Evolutionary conservation across 345 rosid species (phyloP).

Genomic region (Crucihimalaya himalaica): DNA sequence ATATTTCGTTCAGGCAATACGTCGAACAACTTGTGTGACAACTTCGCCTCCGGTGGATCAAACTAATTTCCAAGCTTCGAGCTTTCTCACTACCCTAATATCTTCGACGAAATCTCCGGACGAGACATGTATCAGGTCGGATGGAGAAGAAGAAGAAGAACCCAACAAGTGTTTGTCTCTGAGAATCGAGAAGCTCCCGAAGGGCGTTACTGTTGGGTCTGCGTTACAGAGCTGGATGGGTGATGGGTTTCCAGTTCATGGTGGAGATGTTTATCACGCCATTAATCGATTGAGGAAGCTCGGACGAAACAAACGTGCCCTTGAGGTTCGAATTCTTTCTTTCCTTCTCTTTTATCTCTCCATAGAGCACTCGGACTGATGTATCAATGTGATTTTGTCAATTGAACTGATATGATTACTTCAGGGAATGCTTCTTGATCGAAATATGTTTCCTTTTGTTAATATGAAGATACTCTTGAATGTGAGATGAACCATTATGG

Average conservation of each 20-base stretch:
- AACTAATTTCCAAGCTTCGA: conserved; percentile 20
- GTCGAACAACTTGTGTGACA: conserved; percentile 48
- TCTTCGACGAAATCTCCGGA: conserved; percentile 11
- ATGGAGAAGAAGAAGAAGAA: conserved; percentile 36
- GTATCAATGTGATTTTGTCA: background rate
- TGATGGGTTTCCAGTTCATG: conserved; percentile 74
- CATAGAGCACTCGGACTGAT: background rate
- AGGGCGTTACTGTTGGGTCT: conserved; percentile 61
- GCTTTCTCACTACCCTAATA: conserved; percentile 43
- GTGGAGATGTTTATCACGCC: conserved; percentile 78
- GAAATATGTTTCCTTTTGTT: background rate
- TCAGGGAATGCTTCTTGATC: background rate
- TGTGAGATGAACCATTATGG: conserved; percentile 6
- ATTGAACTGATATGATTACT: background rate
- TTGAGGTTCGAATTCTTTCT: conserved; percentile 38
- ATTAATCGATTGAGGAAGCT: conserved; percentile 78
- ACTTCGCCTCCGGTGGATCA: conserved; percentile 17
- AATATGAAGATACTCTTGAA: background rate
- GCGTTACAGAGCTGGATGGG: conserved; percentile 92
- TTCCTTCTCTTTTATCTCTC: conserved; percentile 8
- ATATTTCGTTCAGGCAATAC: conserved; percentile 49
- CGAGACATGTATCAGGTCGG: conserved; percentile 9
- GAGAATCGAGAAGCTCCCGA: conserved; percentile 72
- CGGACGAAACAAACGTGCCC: conserved; percentile 69
- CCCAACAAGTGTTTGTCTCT: conserved; percentile 58